phyloP scores from a whole-genome alignment of 768 basidiomycete genomes.

The Amyloporia xantha region DNA sequence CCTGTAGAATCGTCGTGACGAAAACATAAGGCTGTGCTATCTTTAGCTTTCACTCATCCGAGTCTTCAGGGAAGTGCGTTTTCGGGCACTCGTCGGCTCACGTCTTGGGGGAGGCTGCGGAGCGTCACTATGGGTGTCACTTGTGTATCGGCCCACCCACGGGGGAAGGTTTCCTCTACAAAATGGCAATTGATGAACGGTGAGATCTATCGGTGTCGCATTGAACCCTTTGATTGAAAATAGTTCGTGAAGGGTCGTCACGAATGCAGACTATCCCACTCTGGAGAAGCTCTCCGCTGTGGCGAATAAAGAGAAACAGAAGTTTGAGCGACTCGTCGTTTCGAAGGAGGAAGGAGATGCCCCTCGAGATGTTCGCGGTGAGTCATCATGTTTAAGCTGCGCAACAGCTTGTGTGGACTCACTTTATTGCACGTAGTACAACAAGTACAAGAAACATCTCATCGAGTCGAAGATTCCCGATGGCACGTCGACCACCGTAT shows the following conservation, averaged over 20 bases:
- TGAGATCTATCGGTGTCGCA: constrained; percentile 17
- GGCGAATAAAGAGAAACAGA: constrained; percentile 94
- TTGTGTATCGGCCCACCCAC: constrained; percentile 95
- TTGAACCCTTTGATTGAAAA: background rate
- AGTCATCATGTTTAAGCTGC: constrained; percentile 1
- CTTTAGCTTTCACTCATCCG: constrained; percentile 1
- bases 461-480: constrained; percentile 95
- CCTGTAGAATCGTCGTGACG: no score
- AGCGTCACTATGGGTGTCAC: constrained; percentile 95
- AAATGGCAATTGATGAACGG: constrained; percentile 89
- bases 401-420: background rate
- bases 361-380: constrained; percentile 94
- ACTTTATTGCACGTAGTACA: constrained; percentile 72
- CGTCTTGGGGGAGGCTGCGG: constrained; percentile 93
- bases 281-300: constrained; percentile 85
- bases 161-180: constrained; percentile 98
- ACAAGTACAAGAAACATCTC: constrained; percentile 95
- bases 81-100: constrained; percentile 99
- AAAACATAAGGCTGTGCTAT: no score
- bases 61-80: constrained; percentile 76
- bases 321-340: constrained; percentile 90
- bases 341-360: constrained; percentile 93
- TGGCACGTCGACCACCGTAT: constrained; percentile 94
- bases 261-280: constrained; percentile 75
- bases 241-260: constrained; percentile 50